Conservation (phyloP, 2,329 filamentous ascomycete species). For the Colletotrichum sp. region DNA sequence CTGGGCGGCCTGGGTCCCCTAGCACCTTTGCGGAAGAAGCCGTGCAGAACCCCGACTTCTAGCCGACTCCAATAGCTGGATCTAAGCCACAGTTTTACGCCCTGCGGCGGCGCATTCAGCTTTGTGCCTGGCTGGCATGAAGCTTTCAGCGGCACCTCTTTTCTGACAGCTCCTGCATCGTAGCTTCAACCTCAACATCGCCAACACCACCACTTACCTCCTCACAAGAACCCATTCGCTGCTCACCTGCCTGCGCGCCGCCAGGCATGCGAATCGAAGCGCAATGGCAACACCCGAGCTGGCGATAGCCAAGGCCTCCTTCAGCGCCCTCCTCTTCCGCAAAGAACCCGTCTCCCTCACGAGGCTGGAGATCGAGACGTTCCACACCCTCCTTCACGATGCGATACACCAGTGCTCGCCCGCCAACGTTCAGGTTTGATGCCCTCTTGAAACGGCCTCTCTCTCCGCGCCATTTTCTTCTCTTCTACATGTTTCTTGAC, state of each 20-base stretch:
- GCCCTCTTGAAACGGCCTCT: constrained; percentile 25
- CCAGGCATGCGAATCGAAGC: neutral
- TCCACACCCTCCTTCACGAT: constrained; percentile 69
- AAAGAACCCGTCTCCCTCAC: constrained; percentile 73
- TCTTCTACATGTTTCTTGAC: constrained; percentile 15
- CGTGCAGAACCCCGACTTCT: neutral
- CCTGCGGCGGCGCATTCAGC: neutral
- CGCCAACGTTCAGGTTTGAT: constrained; percentile 87
- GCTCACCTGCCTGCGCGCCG: neutral
- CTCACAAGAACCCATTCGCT: neutral
- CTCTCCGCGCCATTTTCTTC: constrained; percentile 3
- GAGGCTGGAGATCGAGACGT: constrained; percentile 71
- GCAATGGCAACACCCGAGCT: constrained; percentile 72
- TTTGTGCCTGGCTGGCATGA: neutral
- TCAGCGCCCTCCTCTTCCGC: constrained; percentile 74
- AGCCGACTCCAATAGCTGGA: neutral
- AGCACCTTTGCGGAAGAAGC: neutral
- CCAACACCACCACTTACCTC: neutral
- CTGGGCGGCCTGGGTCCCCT: neutral
- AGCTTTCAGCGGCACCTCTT: neutral
- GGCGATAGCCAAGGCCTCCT: constrained; percentile 79
- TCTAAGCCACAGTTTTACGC: neutral
- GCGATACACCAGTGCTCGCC: constrained; percentile 74
- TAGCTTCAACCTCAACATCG: neutral
- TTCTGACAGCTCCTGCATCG: neutral